These are phyloP conservation scores for Cydonia oblonga DNA, from an alignment of 331 rosid genomes.

Conservation along the genomic window DNA sequence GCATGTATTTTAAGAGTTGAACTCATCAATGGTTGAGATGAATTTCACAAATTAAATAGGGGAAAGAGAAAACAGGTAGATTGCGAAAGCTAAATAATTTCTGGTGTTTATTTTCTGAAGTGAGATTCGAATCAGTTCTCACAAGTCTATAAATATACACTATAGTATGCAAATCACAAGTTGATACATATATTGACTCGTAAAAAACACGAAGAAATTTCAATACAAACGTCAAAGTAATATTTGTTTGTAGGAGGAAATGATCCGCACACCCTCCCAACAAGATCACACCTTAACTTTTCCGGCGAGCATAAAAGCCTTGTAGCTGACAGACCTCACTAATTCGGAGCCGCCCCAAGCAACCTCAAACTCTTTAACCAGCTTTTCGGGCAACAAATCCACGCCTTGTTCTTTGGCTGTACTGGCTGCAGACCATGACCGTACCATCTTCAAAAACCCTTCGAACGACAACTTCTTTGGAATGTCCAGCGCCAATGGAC, in stretches of 20 bases:
- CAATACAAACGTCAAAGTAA: no score
- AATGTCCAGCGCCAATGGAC: slow-evolving; percentile 4
- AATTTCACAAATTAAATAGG: slow-evolving; percentile 1
- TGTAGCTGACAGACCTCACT: slow-evolving; percentile 1
- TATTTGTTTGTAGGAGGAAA: no score
- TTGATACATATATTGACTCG: no score
- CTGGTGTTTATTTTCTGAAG: neutral
- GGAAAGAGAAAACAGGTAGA: slow-evolving; percentile 40
- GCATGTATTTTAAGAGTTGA: neutral
- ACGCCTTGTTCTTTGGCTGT: slow-evolving; percentile 11
- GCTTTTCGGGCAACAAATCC: slow-evolving; percentile 5
- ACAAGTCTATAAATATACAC: neutral
- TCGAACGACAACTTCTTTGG: neutral
- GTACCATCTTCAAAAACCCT: neutral
- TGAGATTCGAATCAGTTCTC: neutral
- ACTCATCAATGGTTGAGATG: neutral
- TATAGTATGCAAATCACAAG: neutral
- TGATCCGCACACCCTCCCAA: neutral
- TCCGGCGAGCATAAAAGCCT: slow-evolving; percentile 15
- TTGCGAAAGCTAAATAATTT: neutral
- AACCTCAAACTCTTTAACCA: slow-evolving; percentile 1
- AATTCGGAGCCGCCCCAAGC: slow-evolving; percentile 16
- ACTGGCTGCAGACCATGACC: slow-evolving; percentile 6
- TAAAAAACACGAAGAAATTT: no score
- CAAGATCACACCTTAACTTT: neutral